Evolutionary conservation across 345 rosid genomes (phyloP).

Genomic region (Lepidium didymum): DNA sequence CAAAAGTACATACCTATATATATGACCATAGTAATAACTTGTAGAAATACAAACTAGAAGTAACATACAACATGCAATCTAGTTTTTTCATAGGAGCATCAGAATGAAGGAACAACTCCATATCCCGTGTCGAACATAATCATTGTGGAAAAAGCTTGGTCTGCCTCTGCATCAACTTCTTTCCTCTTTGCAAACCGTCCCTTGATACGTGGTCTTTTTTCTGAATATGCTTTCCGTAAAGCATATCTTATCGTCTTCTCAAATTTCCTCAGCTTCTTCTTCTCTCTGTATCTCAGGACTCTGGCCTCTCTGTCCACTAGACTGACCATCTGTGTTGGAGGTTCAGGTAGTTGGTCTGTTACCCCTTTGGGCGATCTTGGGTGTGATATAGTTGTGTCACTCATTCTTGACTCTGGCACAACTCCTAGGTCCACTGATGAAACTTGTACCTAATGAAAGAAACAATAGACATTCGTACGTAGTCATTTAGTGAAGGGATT

Average conservation of each 20-base stretch:
- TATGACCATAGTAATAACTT: neutral
- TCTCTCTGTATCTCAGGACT: slow-evolving; percentile 88
- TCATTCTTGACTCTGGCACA: slow-evolving; percentile 60
- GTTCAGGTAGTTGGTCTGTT: slow-evolving; percentile 47
- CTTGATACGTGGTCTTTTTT: slow-evolving; percentile 84
- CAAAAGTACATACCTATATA: slow-evolving; percentile 11
- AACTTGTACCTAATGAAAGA: neutral
- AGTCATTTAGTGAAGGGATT: neutral
- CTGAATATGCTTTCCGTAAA: slow-evolving; percentile 92
- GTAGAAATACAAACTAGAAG: neutral
- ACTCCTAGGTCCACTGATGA: slow-evolving; percentile 22
- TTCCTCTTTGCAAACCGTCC: slow-evolving; percentile 90
- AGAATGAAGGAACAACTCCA: slow-evolving; percentile 76
- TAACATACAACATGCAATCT: neutral
- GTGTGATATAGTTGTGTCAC: slow-evolving; percentile 51
- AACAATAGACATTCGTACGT: neutral
- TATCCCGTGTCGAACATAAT: slow-evolving; percentile 47
- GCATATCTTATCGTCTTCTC: slow-evolving; percentile 97
- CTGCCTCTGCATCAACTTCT: slow-evolving; percentile 53
- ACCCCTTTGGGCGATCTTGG: slow-evolving; percentile 48
- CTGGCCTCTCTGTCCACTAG: slow-evolving; percentile 88
- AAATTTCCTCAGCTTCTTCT: slow-evolving; percentile 82
- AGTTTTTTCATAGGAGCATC: slow-evolving; percentile 1
- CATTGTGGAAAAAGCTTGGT: slow-evolving; percentile 48
- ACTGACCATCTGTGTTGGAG: slow-evolving; percentile 50